A percentile compares a stretch with the other conserved stretches of the same genome.
phyloP scores from a whole-genome alignment of 2,329 filamentous ascomycete species.

The Fusarium sp. region DNA sequence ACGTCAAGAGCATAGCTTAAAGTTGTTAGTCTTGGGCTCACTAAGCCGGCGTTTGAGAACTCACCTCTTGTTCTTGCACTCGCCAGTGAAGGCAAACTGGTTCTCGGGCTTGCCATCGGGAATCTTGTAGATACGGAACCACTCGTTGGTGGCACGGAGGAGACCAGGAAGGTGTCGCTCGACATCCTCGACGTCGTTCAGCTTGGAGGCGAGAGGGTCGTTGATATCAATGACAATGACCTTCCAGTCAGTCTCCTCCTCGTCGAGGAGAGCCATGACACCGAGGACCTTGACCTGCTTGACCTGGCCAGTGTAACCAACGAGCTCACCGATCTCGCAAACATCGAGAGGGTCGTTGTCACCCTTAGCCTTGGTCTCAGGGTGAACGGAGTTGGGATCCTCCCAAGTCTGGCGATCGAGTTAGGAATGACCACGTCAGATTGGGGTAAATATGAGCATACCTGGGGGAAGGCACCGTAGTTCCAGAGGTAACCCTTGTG shows the following conservation, averaged over 20 bases:
- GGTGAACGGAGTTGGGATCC: slow-evolving; percentile 94
- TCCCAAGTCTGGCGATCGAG: slow-evolving; percentile 84
- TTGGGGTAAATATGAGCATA: slow-evolving; percentile 51
- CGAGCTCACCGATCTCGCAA: slow-evolving; percentile 98
- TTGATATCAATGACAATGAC: slow-evolving; percentile 99
- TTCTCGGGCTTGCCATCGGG: slow-evolving; percentile 99
- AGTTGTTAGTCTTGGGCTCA: slow-evolving; percentile 15
- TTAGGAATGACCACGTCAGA: slow-evolving; percentile 18
- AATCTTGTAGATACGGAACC: slow-evolving; percentile 99
- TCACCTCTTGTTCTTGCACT: slow-evolving; percentile 99
- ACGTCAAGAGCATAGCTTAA: slow-evolving; percentile 90
- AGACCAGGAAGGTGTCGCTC: slow-evolving; percentile 98
- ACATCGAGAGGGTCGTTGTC: slow-evolving; percentile 99
- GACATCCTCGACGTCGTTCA: slow-evolving; percentile 98
- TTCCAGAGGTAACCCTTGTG: slow-evolving; percentile 99
- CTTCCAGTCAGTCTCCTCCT: slow-evolving; percentile 99
- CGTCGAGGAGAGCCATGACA: slow-evolving; percentile 98
- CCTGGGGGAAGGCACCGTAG: slow-evolving; percentile 99
- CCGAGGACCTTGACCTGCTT: slow-evolving; percentile 99
- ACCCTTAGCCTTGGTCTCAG: slow-evolving; percentile 99
- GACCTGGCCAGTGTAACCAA: slow-evolving; percentile 94
- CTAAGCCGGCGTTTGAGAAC: slow-evolving; percentile 35
- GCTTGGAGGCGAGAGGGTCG: slow-evolving; percentile 93
- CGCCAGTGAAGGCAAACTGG: slow-evolving; percentile 99
- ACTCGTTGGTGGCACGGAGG: slow-evolving; percentile 97